Percentiles rank a stretch among this genome's conserved stretches.
Conservation (phyloP, 495 filamentous ascomycete species). For the Hypomontagnella monticulosa region DNA sequence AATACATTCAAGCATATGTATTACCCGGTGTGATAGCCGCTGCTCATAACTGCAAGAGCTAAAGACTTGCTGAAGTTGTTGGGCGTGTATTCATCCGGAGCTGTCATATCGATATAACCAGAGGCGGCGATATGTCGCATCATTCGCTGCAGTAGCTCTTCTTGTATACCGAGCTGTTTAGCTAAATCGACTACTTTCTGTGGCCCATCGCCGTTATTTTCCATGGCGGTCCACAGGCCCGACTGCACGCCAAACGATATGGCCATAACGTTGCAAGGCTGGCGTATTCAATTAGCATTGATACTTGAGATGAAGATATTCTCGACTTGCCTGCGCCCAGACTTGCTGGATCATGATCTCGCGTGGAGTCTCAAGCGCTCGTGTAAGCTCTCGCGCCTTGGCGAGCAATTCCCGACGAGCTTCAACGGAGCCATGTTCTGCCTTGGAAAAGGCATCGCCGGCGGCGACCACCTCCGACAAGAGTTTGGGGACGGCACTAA, state of each 20-base stretch:
- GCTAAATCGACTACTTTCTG: constrained; percentile 28
- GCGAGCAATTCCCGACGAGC: constrained; percentile 34
- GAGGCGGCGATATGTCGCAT: constrained; percentile 58
- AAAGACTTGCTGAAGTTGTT: constrained; percentile 54
- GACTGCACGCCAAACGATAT: neutral
- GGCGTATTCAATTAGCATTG: too few species aligned
- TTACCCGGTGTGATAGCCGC: constrained; percentile 39
- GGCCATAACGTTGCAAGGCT: too few species aligned
- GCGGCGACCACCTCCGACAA: too few species aligned
- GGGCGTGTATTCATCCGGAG: constrained; percentile 52
- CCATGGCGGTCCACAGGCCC: constrained; percentile 22
- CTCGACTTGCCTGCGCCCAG: constrained; percentile 49
- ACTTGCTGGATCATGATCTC: constrained; percentile 50
- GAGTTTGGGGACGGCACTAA: too few species aligned
- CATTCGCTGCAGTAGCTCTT: too few species aligned
- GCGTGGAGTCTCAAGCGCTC: constrained; percentile 47
- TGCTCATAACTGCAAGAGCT: constrained; percentile 44
- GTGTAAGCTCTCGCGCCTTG: constrained; percentile 40
- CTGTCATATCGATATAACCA: constrained; percentile 54
- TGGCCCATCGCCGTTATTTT: constrained; percentile 12
- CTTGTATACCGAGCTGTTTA: neutral
- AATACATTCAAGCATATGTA: neutral
- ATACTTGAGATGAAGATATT: too few species aligned
- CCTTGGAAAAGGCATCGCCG: too few species aligned
- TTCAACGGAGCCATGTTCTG: too few species aligned